Evolutionary conservation across 768 basidiomycete genomes (phyloP).

Genomic region (Hypholoma fasciculare): DNA sequence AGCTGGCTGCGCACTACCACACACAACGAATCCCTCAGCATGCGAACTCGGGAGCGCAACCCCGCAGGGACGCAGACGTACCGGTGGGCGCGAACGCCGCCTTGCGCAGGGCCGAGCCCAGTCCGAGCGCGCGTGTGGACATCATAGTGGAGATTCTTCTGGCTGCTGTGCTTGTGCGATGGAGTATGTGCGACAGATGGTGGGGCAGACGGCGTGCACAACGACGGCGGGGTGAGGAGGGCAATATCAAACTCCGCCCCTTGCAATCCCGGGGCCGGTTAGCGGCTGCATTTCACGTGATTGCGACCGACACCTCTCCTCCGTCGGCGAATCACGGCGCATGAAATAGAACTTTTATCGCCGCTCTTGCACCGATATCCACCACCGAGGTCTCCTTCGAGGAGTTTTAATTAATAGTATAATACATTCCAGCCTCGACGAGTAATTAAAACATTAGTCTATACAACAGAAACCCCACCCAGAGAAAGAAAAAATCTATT

Average conservation of each 20-base stretch:
- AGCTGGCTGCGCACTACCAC: conserved; percentile 44
- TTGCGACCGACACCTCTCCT: neutral
- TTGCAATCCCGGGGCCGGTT: conserved; percentile 3
- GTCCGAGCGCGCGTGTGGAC: conserved; percentile 54
- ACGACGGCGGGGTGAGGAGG: neutral
- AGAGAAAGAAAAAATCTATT: no score
- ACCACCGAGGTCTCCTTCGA: no score
- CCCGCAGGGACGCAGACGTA: conserved; percentile 20
- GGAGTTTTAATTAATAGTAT: no score
- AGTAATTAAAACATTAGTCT: no score
- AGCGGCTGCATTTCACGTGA: neutral
- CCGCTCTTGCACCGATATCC: neutral
- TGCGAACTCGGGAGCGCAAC: conserved; percentile 5
- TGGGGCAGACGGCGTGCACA: neutral
- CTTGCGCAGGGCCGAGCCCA: conserved; percentile 56
- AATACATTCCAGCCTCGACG: no score
- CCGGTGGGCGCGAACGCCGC: conserved; percentile 42
- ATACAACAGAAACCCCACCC: no score
- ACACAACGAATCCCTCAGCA: conserved; percentile 24
- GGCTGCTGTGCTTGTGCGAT: neutral
- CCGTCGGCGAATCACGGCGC: neutral
- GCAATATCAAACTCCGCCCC: conserved; percentile 7
- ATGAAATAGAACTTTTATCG: neutral
- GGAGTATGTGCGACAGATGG: neutral
- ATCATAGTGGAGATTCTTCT: conserved; percentile 30